Evolutionary conservation across 1,284 basidiomycete genomes (phyloP).

Genomic region (Tetrapyrgos nigripes): DNA sequence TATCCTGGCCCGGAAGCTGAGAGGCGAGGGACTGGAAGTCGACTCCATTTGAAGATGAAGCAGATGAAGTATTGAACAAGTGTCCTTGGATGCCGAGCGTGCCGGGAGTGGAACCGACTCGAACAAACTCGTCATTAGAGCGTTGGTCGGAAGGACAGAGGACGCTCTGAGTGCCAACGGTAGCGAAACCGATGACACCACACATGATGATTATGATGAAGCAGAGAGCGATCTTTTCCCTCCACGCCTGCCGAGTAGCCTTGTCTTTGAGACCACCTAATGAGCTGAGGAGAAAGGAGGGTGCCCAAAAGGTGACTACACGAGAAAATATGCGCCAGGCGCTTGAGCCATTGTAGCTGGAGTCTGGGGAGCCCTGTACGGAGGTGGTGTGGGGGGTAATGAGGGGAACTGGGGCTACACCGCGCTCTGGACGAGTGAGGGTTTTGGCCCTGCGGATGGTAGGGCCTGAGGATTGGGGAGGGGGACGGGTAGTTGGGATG

Average conservation of each 20-base stretch:
- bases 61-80: conserved; percentile 77
- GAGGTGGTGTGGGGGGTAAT: conserved; percentile 75
- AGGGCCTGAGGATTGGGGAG: conserved; percentile 57
- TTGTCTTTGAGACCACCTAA: conserved; percentile 85
- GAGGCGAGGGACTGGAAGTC: conserved; percentile 66
- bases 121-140: conserved; percentile 71
- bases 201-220: conserved; percentile 85
- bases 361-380: conserved; percentile 36
- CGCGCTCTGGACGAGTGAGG: conserved; percentile 93
- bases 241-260: conserved; percentile 89
- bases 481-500: conserved; percentile 67
- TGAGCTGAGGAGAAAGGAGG: conserved; percentile 75
- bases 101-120: conserved; percentile 61
- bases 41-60: conserved; percentile 56
- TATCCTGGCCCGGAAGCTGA: conserved; percentile 81
- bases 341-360: conserved; percentile 56
- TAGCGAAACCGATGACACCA: conserved; percentile 87
- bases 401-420: conserved; percentile 92
- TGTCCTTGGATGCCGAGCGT: conserved; percentile 83
- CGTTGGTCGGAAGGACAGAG: conserved; percentile 81
- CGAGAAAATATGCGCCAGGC: conserved; percentile 87
- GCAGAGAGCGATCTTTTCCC: conserved; percentile 96
- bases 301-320: conserved; percentile 92
- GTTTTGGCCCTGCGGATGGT: conserved; percentile 90
- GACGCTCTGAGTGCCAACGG: conserved; percentile 93